Evolutionary conservation across 805 yeast species (phyloP).

Genomic region (Lipomyces mesembrius): DNA sequence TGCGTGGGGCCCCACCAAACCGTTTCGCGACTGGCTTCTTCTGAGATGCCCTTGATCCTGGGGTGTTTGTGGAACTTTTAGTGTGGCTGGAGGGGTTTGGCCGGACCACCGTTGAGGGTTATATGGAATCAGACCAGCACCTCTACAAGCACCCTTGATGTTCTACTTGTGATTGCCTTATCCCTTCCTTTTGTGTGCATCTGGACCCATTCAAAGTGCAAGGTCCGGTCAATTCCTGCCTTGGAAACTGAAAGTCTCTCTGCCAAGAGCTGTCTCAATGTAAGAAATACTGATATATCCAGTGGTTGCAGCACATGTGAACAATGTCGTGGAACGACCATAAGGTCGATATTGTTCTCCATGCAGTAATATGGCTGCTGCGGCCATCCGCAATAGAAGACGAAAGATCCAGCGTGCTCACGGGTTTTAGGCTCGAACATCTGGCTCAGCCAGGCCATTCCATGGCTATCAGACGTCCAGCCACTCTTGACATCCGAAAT

Average conservation of each 20-base stretch:
- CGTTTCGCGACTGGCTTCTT: too few relatives aligned
- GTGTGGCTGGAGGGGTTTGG: neutral
- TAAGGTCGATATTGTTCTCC: neutral
- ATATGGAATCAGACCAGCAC: slow-evolving; percentile 1
- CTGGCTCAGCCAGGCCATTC: slow-evolving; percentile 5
- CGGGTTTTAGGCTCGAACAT: slow-evolving; percentile 1
- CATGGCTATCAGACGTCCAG: slow-evolving; percentile 4
- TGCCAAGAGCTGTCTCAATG: neutral
- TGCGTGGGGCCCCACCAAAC: too few relatives aligned
- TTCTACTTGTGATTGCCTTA: neutral
- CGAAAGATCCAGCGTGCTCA: neutral
- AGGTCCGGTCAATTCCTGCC: neutral
- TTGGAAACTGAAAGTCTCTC: neutral
- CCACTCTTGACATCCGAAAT: neutral
- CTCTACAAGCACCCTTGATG: neutral
- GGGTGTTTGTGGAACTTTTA: neutral
- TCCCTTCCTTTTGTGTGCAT: neutral
- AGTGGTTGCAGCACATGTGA: too few relatives aligned
- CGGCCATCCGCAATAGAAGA: too few relatives aligned
- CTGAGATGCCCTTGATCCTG: neutral
- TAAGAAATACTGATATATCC: too few relatives aligned
- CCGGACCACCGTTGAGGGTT: neutral
- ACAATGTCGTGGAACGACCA: too few relatives aligned
- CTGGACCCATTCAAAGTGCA: slow-evolving; percentile 2
- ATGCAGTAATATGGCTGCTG: neutral